phyloP scores from a whole-genome alignment of 2,329 filamentous ascomycete species.

The Nannizziopsis arthrosporioides region DNA sequence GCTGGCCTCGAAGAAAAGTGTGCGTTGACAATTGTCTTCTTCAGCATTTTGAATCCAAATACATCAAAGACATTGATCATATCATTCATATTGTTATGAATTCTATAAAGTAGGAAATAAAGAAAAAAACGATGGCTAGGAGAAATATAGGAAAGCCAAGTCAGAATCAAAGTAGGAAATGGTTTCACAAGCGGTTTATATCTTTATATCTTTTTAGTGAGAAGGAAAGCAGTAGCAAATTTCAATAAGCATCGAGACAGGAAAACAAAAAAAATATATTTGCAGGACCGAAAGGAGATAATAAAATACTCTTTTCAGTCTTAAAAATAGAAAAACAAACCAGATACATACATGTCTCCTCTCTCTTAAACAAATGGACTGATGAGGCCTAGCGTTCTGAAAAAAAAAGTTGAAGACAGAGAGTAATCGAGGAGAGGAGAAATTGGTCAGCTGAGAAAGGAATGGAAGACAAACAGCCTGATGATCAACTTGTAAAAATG shows the following conservation, averaged over 20 bases:
- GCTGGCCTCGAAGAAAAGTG: too few relatives aligned
- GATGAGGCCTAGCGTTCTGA: not conserved
- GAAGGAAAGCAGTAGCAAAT: not conserved
- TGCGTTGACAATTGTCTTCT: too few relatives aligned
- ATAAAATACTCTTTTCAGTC: not conserved
- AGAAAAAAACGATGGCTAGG: too few relatives aligned
- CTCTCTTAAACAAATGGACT: not conserved
- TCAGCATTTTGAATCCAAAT: too few relatives aligned
- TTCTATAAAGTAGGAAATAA: too few relatives aligned
- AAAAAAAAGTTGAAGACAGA: slow-evolving; percentile 9
- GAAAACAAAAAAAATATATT: not conserved
- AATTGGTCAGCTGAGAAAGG: not conserved
- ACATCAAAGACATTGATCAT: too few relatives aligned
- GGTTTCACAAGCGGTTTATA: too few relatives aligned
- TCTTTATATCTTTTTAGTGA: not conserved
- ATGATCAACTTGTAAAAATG: slow-evolving; percentile 12
- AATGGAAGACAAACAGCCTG: slow-evolving; percentile 3
- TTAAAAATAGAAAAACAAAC: not conserved
- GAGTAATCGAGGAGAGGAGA: slow-evolving; percentile 13
- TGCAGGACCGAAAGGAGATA: not conserved
- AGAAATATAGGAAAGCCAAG: too few relatives aligned
- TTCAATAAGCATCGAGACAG: not conserved
- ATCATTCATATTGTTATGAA: too few relatives aligned
- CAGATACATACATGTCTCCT: not conserved
- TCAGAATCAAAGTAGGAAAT: too few relatives aligned